Conservation (phyloP, 1,284 basidiomycete genomes). For the Malassezia caprae region DNA sequence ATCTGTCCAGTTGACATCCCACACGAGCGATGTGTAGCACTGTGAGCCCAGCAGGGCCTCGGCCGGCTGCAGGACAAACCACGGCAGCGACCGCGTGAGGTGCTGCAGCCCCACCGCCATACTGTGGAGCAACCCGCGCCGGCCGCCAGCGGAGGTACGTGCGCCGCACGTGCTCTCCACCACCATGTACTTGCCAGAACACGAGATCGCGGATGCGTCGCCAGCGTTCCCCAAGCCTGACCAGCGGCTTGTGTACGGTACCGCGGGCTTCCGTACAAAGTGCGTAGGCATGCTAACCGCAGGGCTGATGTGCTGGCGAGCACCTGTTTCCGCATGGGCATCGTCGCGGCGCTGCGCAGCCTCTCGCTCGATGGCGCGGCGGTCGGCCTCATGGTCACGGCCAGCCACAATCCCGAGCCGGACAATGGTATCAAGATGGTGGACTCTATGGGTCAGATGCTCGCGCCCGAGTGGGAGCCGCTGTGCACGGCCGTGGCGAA, state of each 20-base stretch:
- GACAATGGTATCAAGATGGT: conserved; percentile 98
- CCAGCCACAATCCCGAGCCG: conserved; percentile 95
- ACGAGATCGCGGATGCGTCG: conserved; percentile 18
- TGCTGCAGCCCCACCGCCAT: conserved; percentile 51
- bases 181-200: background rate
- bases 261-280: conserved; percentile 87
- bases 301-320: conserved; percentile 68
- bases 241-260: conserved; percentile 69
- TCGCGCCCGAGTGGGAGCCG: conserved; percentile 85
- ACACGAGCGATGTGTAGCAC: conserved; percentile 82
- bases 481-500: conserved; percentile 86
- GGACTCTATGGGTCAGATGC: conserved; percentile 97
- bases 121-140: background rate
- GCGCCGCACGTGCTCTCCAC: background rate
- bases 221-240: conserved; percentile 51
- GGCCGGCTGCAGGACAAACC: conserved; percentile 69
- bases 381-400: conserved; percentile 97
- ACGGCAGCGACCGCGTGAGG: conserved; percentile 58
- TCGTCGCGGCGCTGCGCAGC: conserved; percentile 80
- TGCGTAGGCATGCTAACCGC: conserved; percentile 19
- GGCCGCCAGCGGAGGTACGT: background rate
- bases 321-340: conserved; percentile 81
- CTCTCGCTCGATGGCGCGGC: conserved; percentile 78
- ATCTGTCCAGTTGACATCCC: conserved; percentile 75
- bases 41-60: conserved; percentile 66